These are phyloP conservation scores for Trametes villosa DNA, from an alignment of 768 basidiomycete species.

Conservation along the genomic window DNA sequence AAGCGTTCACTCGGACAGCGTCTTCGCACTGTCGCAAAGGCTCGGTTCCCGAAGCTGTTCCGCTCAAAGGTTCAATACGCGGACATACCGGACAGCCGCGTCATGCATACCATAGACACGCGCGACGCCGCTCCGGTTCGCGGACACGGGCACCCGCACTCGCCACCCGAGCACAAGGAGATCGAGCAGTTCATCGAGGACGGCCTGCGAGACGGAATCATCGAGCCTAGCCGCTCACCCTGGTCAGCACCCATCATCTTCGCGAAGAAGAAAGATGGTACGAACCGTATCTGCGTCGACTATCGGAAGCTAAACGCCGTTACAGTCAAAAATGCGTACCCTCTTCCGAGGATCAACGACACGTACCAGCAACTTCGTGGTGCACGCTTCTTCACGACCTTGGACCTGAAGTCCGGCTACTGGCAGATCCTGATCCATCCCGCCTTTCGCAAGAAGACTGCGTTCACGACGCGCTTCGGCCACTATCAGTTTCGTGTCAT, in stretches of 20 bases:
- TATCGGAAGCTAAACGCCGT: slow-evolving; percentile 24
- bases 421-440: too few species aligned
- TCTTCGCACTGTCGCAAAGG: too few species aligned
- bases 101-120: background rate
- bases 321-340: slow-evolving; percentile 24
- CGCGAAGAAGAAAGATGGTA: slow-evolving; percentile 26
- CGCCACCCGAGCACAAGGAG: background rate
- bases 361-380: slow-evolving; percentile 19
- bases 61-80: too few species aligned
- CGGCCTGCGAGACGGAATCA: background rate
- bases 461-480: too few species aligned
- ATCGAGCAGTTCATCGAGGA: background rate
- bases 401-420: too few species aligned
- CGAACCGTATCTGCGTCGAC: background rate
- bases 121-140: background rate
- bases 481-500: too few species aligned
- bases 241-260: slow-evolving; percentile 21
- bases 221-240: background rate
- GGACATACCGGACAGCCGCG: background rate
- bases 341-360: slow-evolving; percentile 24
- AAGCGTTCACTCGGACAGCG: too few species aligned
- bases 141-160: background rate
- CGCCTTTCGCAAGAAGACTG: too few species aligned
- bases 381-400: slow-evolving; percentile 6
- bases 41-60: too few species aligned